Conservation (phyloP, 2,329 filamentous ascomycete species). For the Phyllosticta ampelicida region DNA sequence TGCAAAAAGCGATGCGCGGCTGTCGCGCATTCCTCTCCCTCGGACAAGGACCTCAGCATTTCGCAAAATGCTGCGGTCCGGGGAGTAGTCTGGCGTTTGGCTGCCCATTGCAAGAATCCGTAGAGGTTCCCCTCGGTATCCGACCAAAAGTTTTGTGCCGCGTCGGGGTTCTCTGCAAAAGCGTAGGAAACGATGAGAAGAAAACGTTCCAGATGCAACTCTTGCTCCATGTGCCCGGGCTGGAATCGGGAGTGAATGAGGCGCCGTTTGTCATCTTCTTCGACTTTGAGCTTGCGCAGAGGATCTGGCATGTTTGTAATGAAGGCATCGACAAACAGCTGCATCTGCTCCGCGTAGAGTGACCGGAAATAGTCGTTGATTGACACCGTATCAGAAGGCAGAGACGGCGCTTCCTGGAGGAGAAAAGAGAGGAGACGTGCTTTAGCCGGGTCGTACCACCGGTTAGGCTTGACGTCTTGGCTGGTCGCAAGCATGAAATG, state of each 20-base stretch:
- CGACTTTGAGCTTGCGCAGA: conserved; percentile 69
- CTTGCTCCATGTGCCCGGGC: conserved; percentile 41
- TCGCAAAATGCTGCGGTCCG: conserved; percentile 94
- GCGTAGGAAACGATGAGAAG: conserved; percentile 85
- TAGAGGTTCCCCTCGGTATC: conserved; percentile 88
- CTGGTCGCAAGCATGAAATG: conserved; percentile 83
- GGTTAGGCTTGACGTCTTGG: conserved; percentile 65
- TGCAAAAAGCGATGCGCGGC: conserved; percentile 80
- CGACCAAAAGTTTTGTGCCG: conserved; percentile 80
- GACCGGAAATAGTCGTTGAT: conserved; percentile 64
- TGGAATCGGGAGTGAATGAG: conserved; percentile 35
- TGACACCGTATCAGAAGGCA: conserved; percentile 55
- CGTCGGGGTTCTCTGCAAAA: conserved; percentile 75
- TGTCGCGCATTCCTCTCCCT: conserved; percentile 70
- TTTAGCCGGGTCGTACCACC: conserved; percentile 82
- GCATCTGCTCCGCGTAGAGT: conserved; percentile 68
- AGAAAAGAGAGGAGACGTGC: conserved; percentile 72
- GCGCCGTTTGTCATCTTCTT: conserved; percentile 76
- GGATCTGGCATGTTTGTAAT: conserved; percentile 94
- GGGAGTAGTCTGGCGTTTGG: conserved; percentile 87
- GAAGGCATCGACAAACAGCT: conserved; percentile 81
- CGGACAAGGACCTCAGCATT: conserved; percentile 81
- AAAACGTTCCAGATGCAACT: conserved; percentile 68
- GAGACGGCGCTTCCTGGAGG: conserved; percentile 63
- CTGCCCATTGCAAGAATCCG: conserved; percentile 96